phyloP scores from a whole-genome alignment of 208 protist species.

The Crithidia bombi region DNA sequence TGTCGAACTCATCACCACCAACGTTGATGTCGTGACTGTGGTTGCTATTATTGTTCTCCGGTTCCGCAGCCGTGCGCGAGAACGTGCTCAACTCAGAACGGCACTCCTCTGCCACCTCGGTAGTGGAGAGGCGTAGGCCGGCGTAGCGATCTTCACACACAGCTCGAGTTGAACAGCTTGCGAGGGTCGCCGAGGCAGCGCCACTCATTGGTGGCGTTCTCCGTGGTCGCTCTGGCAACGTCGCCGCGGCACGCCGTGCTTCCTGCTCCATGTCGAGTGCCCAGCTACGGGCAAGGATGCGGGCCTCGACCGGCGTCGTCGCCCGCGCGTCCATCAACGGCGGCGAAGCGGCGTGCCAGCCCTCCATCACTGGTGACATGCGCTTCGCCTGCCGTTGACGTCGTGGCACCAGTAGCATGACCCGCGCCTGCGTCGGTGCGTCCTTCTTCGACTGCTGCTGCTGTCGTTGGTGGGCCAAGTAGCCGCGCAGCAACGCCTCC shows the following conservation, averaged over 20 bases:
- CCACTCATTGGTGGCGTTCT: background rate
- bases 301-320: background rate
- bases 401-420: conserved; percentile 19
- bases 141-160: too few relatives aligned
- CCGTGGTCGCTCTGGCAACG: background rate
- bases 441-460: background rate
- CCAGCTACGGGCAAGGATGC: conserved; percentile 20
- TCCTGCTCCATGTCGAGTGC: conserved; percentile 1
- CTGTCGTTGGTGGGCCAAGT: conserved; percentile 12
- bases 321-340: background rate
- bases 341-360: too few relatives aligned
- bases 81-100: background rate
- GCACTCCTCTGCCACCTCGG: too few relatives aligned
- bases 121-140: background rate
- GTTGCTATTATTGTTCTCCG: background rate
- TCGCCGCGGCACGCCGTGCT: background rate
- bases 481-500: conserved; percentile 22
- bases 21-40: too few relatives aligned
- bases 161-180: too few relatives aligned
- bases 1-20: background rate
- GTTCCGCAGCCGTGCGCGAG: background rate
- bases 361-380: background rate
- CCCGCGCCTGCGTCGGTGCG: background rate
- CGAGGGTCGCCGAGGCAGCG: too few relatives aligned
- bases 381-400: background rate